Evolutionary conservation across 306 rosid species (phyloP).

Genomic region (Vigna trinervia): DNA sequence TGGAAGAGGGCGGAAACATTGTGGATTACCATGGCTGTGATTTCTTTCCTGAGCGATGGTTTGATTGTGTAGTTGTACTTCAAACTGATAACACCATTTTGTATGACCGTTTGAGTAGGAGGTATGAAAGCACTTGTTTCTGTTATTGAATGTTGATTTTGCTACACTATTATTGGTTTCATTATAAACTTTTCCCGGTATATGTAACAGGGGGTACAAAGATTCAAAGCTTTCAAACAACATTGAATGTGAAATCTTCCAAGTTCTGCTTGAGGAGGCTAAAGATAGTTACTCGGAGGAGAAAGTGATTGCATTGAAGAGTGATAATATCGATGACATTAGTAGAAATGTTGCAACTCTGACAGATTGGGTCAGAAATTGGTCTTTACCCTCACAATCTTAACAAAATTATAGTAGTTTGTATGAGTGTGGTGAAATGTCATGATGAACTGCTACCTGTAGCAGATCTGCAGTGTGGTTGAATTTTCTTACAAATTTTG

Average conservation of each 20-base stretch:
- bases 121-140: constrained; percentile 50
- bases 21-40: constrained; percentile 97
- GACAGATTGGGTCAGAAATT: constrained; percentile 72
- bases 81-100: constrained; percentile 81
- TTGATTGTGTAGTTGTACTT: constrained; percentile 86
- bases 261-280: constrained; percentile 88
- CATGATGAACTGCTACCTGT: neutral
- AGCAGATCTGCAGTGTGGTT: constrained; percentile 26
- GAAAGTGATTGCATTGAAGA: constrained; percentile 68
- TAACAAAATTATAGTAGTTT: neutral
- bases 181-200: neutral
- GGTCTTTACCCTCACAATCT: constrained; percentile 55
- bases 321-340: constrained; percentile 70
- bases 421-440: neutral
- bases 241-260: constrained; percentile 85
- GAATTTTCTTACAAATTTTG: constrained; percentile 30
- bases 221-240: constrained; percentile 84
- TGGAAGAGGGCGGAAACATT: constrained; percentile 85
- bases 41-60: constrained; percentile 97
- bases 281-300: constrained; percentile 78
- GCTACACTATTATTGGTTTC: neutral
- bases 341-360: constrained; percentile 60
- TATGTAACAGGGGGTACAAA: constrained; percentile 56
- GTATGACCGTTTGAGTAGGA: constrained; percentile 62
- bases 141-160: constrained; percentile 20